These are phyloP conservation scores for Geosmithia putterillii DNA, from an alignment of 2,329 filamentous ascomycete genomes.

Conservation along the genomic window DNA sequence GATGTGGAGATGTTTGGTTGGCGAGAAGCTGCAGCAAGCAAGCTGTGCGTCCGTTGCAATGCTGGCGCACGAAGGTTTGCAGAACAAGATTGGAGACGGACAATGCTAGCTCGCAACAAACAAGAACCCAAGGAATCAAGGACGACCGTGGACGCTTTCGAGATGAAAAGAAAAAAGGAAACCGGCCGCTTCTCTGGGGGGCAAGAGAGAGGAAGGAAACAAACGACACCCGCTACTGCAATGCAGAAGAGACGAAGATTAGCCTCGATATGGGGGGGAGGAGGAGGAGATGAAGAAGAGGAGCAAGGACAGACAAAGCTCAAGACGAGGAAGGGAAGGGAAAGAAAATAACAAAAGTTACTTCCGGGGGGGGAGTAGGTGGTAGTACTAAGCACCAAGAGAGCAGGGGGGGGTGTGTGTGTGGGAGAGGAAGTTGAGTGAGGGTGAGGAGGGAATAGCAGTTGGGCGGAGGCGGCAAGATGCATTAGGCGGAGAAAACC, in stretches of 20 bases:
- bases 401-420: no score
- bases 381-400: no score
- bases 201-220: not conserved
- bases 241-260: conserved; percentile 13
- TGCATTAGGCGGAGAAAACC: conserved; percentile 2
- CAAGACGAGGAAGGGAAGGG: conserved; percentile 10
- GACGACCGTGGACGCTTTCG: conserved; percentile 2
- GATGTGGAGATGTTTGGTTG: not conserved
- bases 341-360: no score
- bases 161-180: conserved; percentile 2
- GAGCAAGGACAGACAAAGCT: conserved; percentile 12
- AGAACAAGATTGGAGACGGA: not conserved
- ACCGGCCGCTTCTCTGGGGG: not conserved
- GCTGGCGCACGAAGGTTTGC: no score
- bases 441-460: no score
- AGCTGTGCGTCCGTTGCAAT: no score
- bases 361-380: no score
- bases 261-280: conserved; percentile 11
- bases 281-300: not conserved
- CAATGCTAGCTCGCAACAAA: not conserved
- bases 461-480: conserved; percentile 5
- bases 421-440: no score
- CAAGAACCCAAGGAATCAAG: conserved; percentile 1
- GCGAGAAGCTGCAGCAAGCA: no score
- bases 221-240: conserved; percentile 13